Base-by-base conservation (phyloP, 2,329 filamentous ascomycete species). In the Hawksworthiomyces lignivorus region DNA sequence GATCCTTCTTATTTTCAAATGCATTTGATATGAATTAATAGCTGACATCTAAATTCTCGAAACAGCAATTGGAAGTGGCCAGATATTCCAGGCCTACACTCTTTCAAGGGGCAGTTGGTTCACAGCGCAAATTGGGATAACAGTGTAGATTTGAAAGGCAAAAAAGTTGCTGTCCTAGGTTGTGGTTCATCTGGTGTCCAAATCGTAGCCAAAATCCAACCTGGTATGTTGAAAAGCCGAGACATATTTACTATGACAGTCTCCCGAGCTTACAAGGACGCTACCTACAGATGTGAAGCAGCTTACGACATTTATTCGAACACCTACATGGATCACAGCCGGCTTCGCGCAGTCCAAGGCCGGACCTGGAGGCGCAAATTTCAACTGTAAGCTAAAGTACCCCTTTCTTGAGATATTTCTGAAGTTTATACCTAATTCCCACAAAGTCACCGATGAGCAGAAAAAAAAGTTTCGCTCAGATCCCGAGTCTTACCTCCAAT, bases 1-100 rank as follows among this genome's bases (percentile, higher is more conserved):
- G n/a, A n/a, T n/a, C n/a, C n/a, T n/a, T n/a, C n/a, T n/a, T n/a
- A n/a, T n/a, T 8, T 26, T 26, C 12, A 12, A 2, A 12, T 26
- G 24, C 24, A 26, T 26, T 26, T 2, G 12, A 26, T 26, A 26
- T 26, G 24, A 4, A 26, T 4, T 8, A 8, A 26, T 26, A n/a
- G 30, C 4, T 19, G n/a, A 32, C n/a, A 57, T 64, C 27, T 61
- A 26, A 26, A 26, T 26, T n/a, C n/a, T n/a, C n/a, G n/a, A n/a
- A n/a, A n/a, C 33, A 72, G 69, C 45, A 67, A 72, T 34, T 69
- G 65, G 59, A 63, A 64, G 37, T 72, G 65, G 67, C 70, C 28
- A 21, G 27, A 35, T 18, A 45, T 47, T 30, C n/a, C 38, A 8
- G 47, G 47, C 22, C 32, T 47, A 8, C 17, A 31, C 22, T 27